phyloP scores from a whole-genome alignment of 345 rosid genomes.

The Gossypium herbaceum region DNA sequence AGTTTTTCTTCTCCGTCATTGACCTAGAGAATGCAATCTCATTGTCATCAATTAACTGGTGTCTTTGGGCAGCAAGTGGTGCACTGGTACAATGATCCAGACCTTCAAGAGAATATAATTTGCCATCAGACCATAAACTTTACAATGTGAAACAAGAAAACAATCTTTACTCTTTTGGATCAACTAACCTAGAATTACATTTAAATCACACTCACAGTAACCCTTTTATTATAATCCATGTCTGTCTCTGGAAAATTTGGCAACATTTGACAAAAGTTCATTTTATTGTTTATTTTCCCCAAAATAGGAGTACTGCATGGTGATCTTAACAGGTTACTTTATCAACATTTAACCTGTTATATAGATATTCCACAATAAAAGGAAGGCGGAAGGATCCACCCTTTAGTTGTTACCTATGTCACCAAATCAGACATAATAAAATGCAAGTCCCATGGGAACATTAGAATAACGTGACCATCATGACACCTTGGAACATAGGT shows the following conservation, averaged over 20 bases:
- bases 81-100: conserved; percentile 59
- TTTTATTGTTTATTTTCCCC: neutral
- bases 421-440: neutral
- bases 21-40: conserved; percentile 56
- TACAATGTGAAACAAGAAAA: conserved; percentile 2
- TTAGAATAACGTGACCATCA: neutral
- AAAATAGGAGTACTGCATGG: neutral
- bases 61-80: conserved; percentile 34
- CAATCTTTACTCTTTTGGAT: neutral
- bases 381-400: neutral
- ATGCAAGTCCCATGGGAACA: neutral
- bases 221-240: no score
- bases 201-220: neutral
- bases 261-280: neutral
- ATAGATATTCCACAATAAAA: conserved; percentile 1
- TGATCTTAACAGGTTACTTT: neutral
- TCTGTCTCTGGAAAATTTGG: neutral
- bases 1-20: conserved; percentile 55
- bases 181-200: neutral
- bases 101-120: conserved; percentile 45
- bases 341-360: neutral
- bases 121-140: conserved; percentile 24
- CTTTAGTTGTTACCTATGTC: neutral
- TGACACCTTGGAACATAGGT: neutral
- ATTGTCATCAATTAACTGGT: conserved; percentile 38